Percentiles rank a stretch among this genome's conserved stretches.
These are phyloP conservation scores for Zygoascus flipseniorum DNA, from an alignment of 805 yeast species.

Conservation along the genomic window DNA sequence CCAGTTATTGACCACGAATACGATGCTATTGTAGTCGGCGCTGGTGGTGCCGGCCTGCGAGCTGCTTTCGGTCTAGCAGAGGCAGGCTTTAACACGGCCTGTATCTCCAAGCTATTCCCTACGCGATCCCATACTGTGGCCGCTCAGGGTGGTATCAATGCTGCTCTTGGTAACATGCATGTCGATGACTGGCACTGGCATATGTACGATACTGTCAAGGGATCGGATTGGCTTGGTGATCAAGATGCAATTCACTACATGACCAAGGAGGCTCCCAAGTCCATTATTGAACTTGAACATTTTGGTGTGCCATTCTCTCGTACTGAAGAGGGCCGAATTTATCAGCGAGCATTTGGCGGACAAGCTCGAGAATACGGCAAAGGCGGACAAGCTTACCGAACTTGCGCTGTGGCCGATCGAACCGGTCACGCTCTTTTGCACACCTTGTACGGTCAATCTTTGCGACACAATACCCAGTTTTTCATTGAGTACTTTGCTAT, in stretches of 20 bases:
- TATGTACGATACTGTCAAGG: conserved; percentile 98
- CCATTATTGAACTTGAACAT: conserved; percentile 94
- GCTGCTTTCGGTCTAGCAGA: conserved; percentile 97
- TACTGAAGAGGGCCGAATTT: conserved; percentile 91
- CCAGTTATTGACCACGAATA: conserved; percentile 95
- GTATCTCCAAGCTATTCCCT: conserved; percentile 93
- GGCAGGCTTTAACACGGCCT: conserved; percentile 95
- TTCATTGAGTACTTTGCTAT: conserved; percentile 95
- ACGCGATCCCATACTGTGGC: conserved; percentile 98
- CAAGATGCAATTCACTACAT: conserved; percentile 98
- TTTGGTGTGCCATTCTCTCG: conserved; percentile 98
- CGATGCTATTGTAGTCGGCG: conserved; percentile 96
- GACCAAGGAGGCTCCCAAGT: conserved; percentile 96
- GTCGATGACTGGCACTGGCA: conserved; percentile 99
- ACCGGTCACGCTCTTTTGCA: conserved; percentile 97
- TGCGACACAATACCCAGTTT: conserved; percentile 94
- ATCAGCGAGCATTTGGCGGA: conserved; percentile 99
- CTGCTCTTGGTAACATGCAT: conserved; percentile 98
- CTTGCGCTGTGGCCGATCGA: conserved; percentile 99
- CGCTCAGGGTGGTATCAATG: conserved; percentile 99
- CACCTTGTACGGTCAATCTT: conserved; percentile 91
- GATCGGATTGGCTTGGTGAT: conserved; percentile 99
- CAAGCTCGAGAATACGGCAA: conserved; percentile 92
- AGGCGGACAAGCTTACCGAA: conserved; percentile 98
- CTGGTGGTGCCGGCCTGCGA: conserved; percentile 98